These are phyloP conservation scores for Cystobasidium pallidum DNA, from an alignment of 1,284 basidiomycete genomes.

Conservation along the genomic window DNA sequence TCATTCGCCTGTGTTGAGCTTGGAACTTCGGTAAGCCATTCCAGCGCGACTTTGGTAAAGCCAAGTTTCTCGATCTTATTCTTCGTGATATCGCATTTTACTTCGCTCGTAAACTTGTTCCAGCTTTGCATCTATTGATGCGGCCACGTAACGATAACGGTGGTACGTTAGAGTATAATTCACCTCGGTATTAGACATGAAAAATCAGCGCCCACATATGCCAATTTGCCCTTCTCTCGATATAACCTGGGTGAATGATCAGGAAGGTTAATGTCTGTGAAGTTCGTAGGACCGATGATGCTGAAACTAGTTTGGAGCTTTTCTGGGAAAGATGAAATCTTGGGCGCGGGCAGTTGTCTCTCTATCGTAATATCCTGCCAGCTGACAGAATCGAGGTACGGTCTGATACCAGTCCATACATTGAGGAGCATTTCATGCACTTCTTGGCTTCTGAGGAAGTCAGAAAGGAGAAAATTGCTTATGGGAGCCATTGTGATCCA, in stretches of 20 bases:
- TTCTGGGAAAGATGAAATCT: conserved; percentile 6
- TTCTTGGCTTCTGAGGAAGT: conserved; percentile 30
- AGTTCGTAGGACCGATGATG: conserved; percentile 25
- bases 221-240: conserved; percentile 32
- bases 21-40: conserved; percentile 16
- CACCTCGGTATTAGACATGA: too few species aligned
- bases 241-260: conserved; percentile 36
- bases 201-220: conserved; percentile 18
- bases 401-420: conserved; percentile 12
- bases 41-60: conserved; percentile 27
- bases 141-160: too few species aligned
- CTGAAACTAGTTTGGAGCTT: conserved; percentile 26
- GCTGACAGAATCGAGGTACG: conserved; percentile 10
- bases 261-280: conserved; percentile 30
- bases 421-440: neutral
- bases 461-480: conserved; percentile 40
- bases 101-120: conserved; percentile 41
- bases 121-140: conserved; percentile 30
- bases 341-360: conserved; percentile 6
- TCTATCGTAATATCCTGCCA: conserved; percentile 21
- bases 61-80: conserved; percentile 28
- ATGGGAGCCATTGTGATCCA: conserved; percentile 29
- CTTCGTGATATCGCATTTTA: conserved; percentile 38
- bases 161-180: too few species aligned
- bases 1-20: conserved; percentile 1